phyloP scores from a whole-genome alignment of 352 stramenopile genomes.

The Phytophthora sansomeana region DNA sequence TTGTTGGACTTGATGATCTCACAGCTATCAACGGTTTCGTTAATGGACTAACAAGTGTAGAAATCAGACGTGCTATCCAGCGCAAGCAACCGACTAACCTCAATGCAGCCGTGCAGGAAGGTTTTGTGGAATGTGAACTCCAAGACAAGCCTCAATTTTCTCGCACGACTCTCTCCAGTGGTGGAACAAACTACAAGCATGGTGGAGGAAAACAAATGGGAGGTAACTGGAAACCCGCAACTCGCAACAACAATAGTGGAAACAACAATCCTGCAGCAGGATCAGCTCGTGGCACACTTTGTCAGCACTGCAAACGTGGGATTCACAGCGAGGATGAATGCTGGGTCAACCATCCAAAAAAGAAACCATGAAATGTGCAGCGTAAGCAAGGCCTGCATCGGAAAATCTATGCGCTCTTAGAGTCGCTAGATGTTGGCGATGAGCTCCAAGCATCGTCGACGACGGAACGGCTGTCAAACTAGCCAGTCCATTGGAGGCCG shows the following conservation, averaged over 20 bases:
- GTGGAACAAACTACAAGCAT: background rate
- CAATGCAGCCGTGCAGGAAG: constrained; percentile 9
- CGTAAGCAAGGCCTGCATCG: constrained; percentile 15
- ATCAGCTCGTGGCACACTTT: background rate
- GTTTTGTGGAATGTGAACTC: constrained; percentile 13
- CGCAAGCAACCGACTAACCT: constrained; percentile 15
- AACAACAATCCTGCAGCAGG: background rate
- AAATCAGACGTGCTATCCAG: constrained; percentile 6
- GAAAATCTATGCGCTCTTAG: constrained; percentile 21
- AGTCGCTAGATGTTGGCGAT: constrained; percentile 1
- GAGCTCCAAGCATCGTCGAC: background rate
- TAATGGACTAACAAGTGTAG: background rate
- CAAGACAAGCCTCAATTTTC: constrained; percentile 9
- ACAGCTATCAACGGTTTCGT: constrained; percentile 10
- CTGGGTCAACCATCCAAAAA: constrained; percentile 12
- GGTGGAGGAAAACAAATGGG: background rate
- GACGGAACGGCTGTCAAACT: constrained; percentile 17
- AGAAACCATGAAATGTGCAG: constrained; percentile 10
- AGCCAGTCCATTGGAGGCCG: constrained; percentile 25
- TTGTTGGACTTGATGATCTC: constrained; percentile 1
- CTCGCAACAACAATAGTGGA: background rate
- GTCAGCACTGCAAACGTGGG: constrained; percentile 5
- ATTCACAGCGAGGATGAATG: constrained; percentile 9
- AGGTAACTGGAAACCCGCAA: background rate
- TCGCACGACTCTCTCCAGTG: no score